These are phyloP conservation scores for Dendrobium huoshanense DNA, from an alignment of 106 monocot species.

Conservation along the genomic window DNA sequence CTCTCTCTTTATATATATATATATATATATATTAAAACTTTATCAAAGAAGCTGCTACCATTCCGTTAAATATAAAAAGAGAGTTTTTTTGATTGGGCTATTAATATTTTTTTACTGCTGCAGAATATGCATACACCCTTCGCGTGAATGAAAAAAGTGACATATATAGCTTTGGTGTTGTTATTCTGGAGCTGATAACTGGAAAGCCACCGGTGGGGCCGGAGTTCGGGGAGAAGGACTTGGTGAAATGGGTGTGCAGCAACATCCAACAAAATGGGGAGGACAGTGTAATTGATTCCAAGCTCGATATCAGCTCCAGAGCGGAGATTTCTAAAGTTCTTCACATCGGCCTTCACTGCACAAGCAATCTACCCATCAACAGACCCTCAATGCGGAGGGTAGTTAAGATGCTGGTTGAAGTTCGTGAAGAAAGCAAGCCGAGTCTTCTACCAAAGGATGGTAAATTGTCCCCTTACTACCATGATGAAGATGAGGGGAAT, in stretches of 20 bases:
- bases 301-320: conserved; percentile 21
- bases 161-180: conserved; percentile 41
- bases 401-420: conserved; percentile 74
- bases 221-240: conserved; percentile 45
- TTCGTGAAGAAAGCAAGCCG: conserved; percentile 10
- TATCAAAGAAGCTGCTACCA: too few species aligned
- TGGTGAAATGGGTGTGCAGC: conserved; percentile 49
- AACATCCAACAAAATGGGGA: conserved; percentile 30
- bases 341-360: conserved; percentile 58
- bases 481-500: conserved; percentile 5
- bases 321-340: conserved; percentile 58
- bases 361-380: conserved; percentile 71
- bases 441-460: conserved; percentile 3
- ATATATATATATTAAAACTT: too few species aligned
- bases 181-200: conserved; percentile 31
- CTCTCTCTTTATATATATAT: too few species aligned
- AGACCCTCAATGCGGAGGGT: conserved; percentile 74
- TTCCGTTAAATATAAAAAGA: too few species aligned
- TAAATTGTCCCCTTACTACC: conserved; percentile 10
- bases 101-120: neutral
- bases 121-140: conserved; percentile 51
- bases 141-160: conserved; percentile 52
- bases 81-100: too few species aligned
- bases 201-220: conserved; percentile 28
- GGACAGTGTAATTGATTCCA: conserved; percentile 26